Base-by-base conservation (phyloP, 805 yeast genomes). In the Starmerella asiatica region DNA sequence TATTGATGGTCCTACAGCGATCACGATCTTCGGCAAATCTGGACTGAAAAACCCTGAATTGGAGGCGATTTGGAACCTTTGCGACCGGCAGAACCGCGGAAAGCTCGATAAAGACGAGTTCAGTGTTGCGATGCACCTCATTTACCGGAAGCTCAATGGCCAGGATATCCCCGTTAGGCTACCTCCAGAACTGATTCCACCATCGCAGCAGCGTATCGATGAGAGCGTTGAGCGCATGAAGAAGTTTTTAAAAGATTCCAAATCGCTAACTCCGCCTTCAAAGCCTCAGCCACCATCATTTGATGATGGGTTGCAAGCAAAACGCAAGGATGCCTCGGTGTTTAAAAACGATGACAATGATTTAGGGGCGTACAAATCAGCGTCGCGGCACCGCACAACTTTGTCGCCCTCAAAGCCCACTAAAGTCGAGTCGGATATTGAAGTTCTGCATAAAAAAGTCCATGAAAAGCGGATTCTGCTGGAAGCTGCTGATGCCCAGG, bases 51-150 rank as follows among this genome's bases (percentile, higher is more conserved):
- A 95, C 58, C 67, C 75, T 4, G 96, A 86, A 53, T 68, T 88
- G 46, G 97, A 86, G 59, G 69, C 76, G 31, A 85, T 91, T 46
- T 88, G 98, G 98, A 81, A 75, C 36, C 68, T 88, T 49, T 73
- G 86, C 40, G 97, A 91, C 57, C 71, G 77, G 14, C 76, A 77
- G 40, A 80, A 85, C 57, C 70, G 79, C 40, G 95, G 96, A 4
- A 75, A 73, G 55, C 72, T 88, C 49, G 81, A 82, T 57, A 76
- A 74, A 53, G 95, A 88, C 57, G 94, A 84, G 58, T 91, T 88
- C 63, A 79, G 94, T 0, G 85, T 91, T 27, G 96, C 97, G 24
- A 91, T 88, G 97, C 96, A 93, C 67, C 67, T 88, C 43, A 88
- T 88, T 32, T 88, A 91, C 62, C 73, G 95, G 58, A 72, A 88